A percentile compares a stretch with the other conserved stretches of the same genome.
phyloP scores from a whole-genome alignment of 805 yeast genomes.

The Candida ovalis region DNA sequence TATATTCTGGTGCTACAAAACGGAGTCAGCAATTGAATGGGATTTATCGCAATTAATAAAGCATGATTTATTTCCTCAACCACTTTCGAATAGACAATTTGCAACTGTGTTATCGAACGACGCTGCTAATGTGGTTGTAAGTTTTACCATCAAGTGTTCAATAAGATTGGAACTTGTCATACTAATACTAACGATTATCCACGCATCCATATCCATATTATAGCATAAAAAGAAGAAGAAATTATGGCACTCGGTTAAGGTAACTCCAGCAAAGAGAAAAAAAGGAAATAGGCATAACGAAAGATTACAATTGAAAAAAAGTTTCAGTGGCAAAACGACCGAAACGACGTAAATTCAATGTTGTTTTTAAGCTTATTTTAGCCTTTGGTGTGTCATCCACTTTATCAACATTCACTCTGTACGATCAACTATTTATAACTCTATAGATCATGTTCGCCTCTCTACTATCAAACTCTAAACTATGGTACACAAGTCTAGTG shows the following conservation, averaged over 20 bases:
- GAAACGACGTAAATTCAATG: no score
- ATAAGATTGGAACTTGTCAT: background rate
- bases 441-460: conserved; percentile 36
- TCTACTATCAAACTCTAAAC: conserved; percentile 38
- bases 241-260: no score
- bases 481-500: conserved; percentile 31
- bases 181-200: background rate
- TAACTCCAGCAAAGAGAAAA: no score
- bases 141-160: conserved; percentile 7
- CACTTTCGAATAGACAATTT: conserved; percentile 59
- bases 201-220: background rate
- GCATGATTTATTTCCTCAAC: conserved; percentile 56
- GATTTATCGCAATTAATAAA: conserved; percentile 51
- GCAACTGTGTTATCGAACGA: conserved; percentile 56
- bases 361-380: no score
- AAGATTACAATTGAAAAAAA: no score
- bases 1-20: conserved; percentile 71
- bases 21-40: conserved; percentile 67
- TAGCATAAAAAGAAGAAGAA: no score
- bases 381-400: no score
- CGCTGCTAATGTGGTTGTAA: conserved; percentile 7
- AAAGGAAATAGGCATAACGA: no score
- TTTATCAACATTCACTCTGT: no score
- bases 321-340: no score
- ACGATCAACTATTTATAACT: no score